These are phyloP conservation scores for Lecanicillium sp. DNA, from an alignment of 2,329 filamentous ascomycete species.

Conservation along the genomic window DNA sequence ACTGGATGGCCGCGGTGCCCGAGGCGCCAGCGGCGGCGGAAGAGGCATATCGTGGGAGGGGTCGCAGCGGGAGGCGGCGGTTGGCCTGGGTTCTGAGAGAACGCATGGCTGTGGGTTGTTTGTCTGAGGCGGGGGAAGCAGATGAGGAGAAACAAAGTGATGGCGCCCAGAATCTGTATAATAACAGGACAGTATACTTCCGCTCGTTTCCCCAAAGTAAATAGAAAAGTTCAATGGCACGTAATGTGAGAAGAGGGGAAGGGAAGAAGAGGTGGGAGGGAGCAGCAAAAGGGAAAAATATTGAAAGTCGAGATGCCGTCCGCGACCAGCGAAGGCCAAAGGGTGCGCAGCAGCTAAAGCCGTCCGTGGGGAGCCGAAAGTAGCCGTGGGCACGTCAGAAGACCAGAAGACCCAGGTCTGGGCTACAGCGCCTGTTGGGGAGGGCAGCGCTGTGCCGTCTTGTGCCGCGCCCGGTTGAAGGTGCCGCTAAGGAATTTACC, in stretches of 20 bases:
- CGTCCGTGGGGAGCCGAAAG: constrained; percentile 29
- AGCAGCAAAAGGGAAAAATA: constrained; percentile 10
- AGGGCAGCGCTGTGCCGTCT: constrained; percentile 4
- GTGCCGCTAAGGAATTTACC: constrained; percentile 5
- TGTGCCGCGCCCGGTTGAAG: constrained; percentile 5
- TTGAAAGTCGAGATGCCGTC: constrained; percentile 1
- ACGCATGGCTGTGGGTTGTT: constrained; percentile 38
- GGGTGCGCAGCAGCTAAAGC: constrained; percentile 8
- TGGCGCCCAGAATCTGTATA: too few relatives aligned
- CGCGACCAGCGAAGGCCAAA: constrained; percentile 2
- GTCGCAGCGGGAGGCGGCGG: constrained; percentile 42
- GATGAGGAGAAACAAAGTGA: neutral
- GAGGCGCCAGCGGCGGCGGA: constrained; percentile 28
- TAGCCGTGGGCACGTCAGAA: constrained; percentile 23
- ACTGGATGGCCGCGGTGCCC: constrained; percentile 53
- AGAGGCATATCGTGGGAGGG: constrained; percentile 33
- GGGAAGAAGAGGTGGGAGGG: constrained; percentile 10
- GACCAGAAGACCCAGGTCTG: neutral
- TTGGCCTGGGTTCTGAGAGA: constrained; percentile 49
- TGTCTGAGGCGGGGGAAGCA: neutral
- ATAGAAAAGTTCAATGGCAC: constrained; percentile 7
- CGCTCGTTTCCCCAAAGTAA: neutral
- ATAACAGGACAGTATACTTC: too few relatives aligned
- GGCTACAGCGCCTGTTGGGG: neutral
- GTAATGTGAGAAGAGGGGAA: neutral